Base-by-base conservation (phyloP, 495 filamentous ascomycete species). In the Aspergillus taichungensis region DNA sequence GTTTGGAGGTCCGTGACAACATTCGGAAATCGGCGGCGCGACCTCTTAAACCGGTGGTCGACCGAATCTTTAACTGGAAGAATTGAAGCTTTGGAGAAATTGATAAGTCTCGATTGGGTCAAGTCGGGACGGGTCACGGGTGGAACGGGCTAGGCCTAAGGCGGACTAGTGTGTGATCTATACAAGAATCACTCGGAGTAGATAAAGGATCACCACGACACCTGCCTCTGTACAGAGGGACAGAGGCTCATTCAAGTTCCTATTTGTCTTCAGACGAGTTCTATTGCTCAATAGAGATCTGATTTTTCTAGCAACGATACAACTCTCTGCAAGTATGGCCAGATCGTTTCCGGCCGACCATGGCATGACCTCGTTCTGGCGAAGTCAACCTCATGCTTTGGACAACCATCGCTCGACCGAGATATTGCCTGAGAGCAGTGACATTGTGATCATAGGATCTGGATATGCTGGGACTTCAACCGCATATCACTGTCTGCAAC, bases 281-380 rank as follows among this genome's bases (percentile, higher is more conserved):
- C 18, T 4, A 24, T 24, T 24, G 18, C 18, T 24, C 4, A 24
- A 24, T 24, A 24, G 2, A 4, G 18, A 1, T 24, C n/a, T 24
- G 18, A 24, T 24, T 4, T 24, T 24, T 24, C 18, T 24, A 24
- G 18, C 18, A 24, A 4, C 4, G 2, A 24, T 24, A 24, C 18
- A 24, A 24, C 4, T 2, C 1, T 24, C 18, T 24, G 18, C 18
- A 42, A 33, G 28, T 33, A 45, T 47, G 40, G 6, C 42, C 35
- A 51, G 46, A 13, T 51, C 55, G 37, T 36, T 49, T 9, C 68
- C 68, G 1, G 53, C 61, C 6, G 41, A 72, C 3, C 71, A 79
- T 35, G 74, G 82, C 11, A 84, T 79, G 4, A 58, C 71, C 13
- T 84, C 87, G 0, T 92, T 84, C 63, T 94, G 88, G 88, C 81